These are phyloP conservation scores for Suillus discolor DNA, from an alignment of 768 basidiomycete species.

Conservation along the genomic window DNA sequence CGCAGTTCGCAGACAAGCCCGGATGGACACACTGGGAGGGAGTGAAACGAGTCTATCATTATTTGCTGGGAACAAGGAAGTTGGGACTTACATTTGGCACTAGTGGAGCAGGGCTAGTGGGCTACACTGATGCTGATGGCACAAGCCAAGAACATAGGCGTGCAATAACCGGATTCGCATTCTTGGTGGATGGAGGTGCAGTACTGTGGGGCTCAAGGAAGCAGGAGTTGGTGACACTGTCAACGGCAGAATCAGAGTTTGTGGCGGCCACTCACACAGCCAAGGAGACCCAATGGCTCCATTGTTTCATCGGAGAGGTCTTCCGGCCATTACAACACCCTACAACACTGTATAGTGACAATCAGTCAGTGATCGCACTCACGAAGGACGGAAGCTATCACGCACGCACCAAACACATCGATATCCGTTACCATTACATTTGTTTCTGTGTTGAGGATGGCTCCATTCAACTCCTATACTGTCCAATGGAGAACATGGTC, in stretches of 20 bases:
- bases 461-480: background rate
- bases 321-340: background rate
- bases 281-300: background rate
- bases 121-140: background rate
- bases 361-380: constrained; percentile 38
- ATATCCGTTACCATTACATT: constrained; percentile 42
- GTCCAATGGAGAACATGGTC: constrained; percentile 17
- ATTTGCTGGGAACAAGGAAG: background rate
- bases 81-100: background rate
- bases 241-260: background rate
- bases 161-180: background rate
- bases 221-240: background rate
- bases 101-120: background rate
- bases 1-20: constrained; percentile 18
- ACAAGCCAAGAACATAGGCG: background rate
- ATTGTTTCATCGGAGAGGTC: background rate
- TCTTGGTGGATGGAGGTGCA: background rate
- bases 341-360: constrained; percentile 32
- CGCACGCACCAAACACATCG: constrained; percentile 44
- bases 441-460: constrained; percentile 11
- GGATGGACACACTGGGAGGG: constrained; percentile 23
- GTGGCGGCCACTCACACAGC: background rate
- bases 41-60: constrained; percentile 21
- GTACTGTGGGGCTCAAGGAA: background rate
- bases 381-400: constrained; percentile 39